Evolutionary conservation across 1,284 basidiomycete genomes (phyloP).

Genomic region (Pyrrhoderma lamaoense): DNA sequence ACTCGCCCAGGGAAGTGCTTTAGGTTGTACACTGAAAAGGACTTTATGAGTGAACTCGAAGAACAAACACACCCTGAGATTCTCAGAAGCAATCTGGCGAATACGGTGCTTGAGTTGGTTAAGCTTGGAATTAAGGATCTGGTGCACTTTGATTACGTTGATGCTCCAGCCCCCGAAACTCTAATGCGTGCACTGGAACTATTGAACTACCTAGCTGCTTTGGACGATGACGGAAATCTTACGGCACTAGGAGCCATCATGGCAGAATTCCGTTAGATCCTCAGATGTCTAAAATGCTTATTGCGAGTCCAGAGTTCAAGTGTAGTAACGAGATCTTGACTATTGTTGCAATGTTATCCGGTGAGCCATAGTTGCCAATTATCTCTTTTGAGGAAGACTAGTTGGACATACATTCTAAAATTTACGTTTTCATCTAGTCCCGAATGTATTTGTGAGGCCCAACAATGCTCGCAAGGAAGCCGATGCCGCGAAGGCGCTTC

Average conservation of each 20-base stretch:
- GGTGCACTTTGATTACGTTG: slow-evolving; percentile 92
- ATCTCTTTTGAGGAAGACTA: neutral
- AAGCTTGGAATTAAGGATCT: slow-evolving; percentile 93
- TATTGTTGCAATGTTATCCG: slow-evolving; percentile 93
- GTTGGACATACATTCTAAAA: no score
- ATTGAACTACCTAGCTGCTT: slow-evolving; percentile 85
- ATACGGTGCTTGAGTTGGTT: slow-evolving; percentile 90
- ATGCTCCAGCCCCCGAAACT: slow-evolving; percentile 94
- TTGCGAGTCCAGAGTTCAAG: slow-evolving; percentile 89
- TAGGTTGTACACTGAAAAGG: slow-evolving; percentile 93
- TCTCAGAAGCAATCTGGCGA: slow-evolving; percentile 85
- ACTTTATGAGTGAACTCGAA: slow-evolving; percentile 92
- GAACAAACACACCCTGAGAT: slow-evolving; percentile 98
- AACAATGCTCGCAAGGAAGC: slow-evolving; percentile 84
- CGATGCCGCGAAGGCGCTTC: slow-evolving; percentile 83
- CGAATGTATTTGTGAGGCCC: slow-evolving; percentile 91
- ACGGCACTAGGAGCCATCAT: slow-evolving; percentile 86
- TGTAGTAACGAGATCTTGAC: slow-evolving; percentile 96
- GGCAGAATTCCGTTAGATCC: slow-evolving; percentile 98
- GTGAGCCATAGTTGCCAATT: slow-evolving; percentile 31
- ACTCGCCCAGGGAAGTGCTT: slow-evolving; percentile 98
- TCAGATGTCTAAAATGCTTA: slow-evolving; percentile 94
- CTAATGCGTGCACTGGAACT: slow-evolving; percentile 97
- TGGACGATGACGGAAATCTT: slow-evolving; percentile 92
- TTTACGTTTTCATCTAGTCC: slow-evolving; percentile 44